Conservation (phyloP, 257 asterid species). For the Petunia secreta region DNA sequence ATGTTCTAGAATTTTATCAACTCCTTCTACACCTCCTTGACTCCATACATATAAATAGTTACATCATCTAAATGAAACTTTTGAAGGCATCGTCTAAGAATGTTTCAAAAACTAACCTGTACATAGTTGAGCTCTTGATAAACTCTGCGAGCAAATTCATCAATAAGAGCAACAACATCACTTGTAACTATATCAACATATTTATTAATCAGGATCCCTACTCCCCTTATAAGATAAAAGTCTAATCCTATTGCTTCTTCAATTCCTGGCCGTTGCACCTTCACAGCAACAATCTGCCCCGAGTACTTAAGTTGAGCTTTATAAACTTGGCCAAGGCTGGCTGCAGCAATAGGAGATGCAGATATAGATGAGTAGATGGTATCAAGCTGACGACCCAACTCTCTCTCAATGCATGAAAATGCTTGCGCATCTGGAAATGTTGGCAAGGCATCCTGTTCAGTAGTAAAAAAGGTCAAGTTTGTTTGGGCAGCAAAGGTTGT, state of each 20-base stretch:
- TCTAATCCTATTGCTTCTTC: conserved; percentile 94
- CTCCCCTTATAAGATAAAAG: conserved; percentile 85
- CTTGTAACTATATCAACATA: conserved; percentile 77
- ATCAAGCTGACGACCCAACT: conserved; percentile 78
- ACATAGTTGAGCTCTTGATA: conserved; percentile 98
- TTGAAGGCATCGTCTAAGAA: conserved; percentile 19
- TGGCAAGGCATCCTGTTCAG: conserved; percentile 91
- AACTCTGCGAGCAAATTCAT: conserved; percentile 96
- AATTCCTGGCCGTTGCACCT: conserved; percentile 97
- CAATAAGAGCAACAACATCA: conserved; percentile 90
- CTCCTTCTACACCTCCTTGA: conserved; percentile 3
- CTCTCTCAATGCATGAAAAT: conserved; percentile 89
- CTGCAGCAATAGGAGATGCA: conserved; percentile 96
- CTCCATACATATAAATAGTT: neutral
- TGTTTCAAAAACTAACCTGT: conserved; percentile 62
- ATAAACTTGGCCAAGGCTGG: conserved; percentile 98
- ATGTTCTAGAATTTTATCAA: conserved; percentile 18
- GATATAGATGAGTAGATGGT: conserved; percentile 81
- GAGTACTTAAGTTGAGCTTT: conserved; percentile 88
- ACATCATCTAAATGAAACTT: conserved; percentile 1
- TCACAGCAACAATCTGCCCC: conserved; percentile 90
- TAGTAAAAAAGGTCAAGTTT: conserved; percentile 9
- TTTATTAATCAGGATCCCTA: conserved; percentile 80
- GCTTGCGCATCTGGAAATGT: conserved; percentile 98
- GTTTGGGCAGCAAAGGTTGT: conserved; percentile 14